Evolutionary conservation across 257 asterid species (phyloP), one percentile per base, ranked within the genome.

Genomic region (Linaria vulgaris): DNA sequence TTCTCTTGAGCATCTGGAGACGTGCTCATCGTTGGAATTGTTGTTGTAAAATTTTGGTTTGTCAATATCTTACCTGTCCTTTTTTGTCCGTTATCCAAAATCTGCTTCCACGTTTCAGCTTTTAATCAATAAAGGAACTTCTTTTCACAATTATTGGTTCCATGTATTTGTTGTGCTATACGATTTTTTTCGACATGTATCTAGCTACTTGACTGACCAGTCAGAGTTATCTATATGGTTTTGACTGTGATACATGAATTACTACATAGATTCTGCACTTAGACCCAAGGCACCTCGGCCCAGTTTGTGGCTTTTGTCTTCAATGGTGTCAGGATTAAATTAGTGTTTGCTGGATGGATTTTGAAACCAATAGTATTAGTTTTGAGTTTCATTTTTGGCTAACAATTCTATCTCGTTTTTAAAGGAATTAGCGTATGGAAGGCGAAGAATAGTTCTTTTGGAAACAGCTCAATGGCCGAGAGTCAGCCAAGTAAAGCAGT

Each of bases 351-450:
- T 41, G 27, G 12, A 52, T 39, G 22, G 30, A 12, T 25, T 61
- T 45, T 34, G 23, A 24, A 58, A 16, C 46, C 34, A 23, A 13
- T 45, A 19, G 9, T 30, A 21, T 34, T 21, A 1, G 24, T 48
- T 68, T 41, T 41, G 5, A 22, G 57, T 17, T 64, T 63, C 48
- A 0, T 14, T 49, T 46, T 65, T 31, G 21, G 25, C 47, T 58
- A 43, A 57, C 61, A 66, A 59, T 41, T 51, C 49, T 12, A 61
- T 47, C 47, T 63, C 7, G 12, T 23, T 69, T 37, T 30, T 76
- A 82, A 75, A 89, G 97, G 89, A 78, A 52, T 76, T 54, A 74
- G 78, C 2, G 74, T 89, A 41, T 89, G 94, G 97, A 89, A 77
- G 67, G 95, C 91, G 56, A 86, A 74, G 71, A 78, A 61, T 30